Evolutionary conservation across 1,139 yeast species (phyloP), one percentile per base, ranked within the genome.

Genomic region (Hyphopichia wangnamkhiaoensis): DNA sequence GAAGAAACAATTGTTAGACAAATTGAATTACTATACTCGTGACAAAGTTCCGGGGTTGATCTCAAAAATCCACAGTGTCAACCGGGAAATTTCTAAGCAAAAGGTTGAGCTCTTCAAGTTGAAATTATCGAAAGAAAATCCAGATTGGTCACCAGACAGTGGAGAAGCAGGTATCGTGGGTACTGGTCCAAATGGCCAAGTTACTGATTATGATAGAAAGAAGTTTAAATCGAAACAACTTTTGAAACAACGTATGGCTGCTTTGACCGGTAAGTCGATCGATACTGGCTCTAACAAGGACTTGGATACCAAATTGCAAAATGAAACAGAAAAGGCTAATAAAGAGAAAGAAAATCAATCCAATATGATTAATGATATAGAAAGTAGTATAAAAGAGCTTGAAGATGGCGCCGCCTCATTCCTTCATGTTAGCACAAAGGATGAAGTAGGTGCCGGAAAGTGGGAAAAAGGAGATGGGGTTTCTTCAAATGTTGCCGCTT

Each of bases 381-480:
- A 85, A 52, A 63, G 74, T 9, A 83, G 95, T 26, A 85, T 91
- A 46, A 76, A 76, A 39, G 85, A 83, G 26, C 69, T 90, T 37
- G 88, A 87, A 47, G 74, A 76, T 8, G 86, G 85, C 23, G 75
- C 90, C 38, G 65, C 70, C 7, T 49, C 58, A 2, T 66, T 68
- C 30, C 68, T 81, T 39, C 71, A 71, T 25, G 63, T 74, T 2
- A 64, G 75, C 7, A 63, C 60, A 19, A 65, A 69, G 24, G 71
- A 71, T 33, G 80, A 78, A 43, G 69, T 79, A 25, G 87, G 84
- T 8, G 74, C 77, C 32, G 73, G 79, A 19, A 84, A 85, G 53
- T 93, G 95, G 94, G 96, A 88, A 48, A 76, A 81, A 37, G 98
- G 96, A 12, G 68, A 82, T 42, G 96, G 94, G 19, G 80, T 90